Evolutionary conservation across 2,329 filamentous ascomycete species (phyloP), one percentile per base, ranked within the genome.

Genomic region (Zasmidium citrigriseum): DNA sequence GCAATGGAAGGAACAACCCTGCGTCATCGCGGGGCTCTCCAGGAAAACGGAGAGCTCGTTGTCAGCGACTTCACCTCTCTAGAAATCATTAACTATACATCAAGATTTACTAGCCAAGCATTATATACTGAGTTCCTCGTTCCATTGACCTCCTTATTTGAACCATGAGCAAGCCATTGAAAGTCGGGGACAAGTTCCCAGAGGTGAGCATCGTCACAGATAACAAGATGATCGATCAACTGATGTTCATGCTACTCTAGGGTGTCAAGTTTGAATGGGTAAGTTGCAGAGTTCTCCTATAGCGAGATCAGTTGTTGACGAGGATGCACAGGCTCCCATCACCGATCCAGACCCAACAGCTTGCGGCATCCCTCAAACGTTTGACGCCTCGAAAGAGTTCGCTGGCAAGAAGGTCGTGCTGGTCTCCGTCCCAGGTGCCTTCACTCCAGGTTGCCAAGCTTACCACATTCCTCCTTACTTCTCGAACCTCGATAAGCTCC

Each of bases 371-470:
- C 91, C 91, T 61, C 83, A 87, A 71, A 83, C 84, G 72, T 96
- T 89, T 80, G 81, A 95, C 68, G 92, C 92, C 71, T 89, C 86
- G 80, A 89, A 92, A 77, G 84, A 89, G 73, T 90, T 84, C 78
- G 81, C 82, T 57, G 78, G 85, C 77, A 89, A 89, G 81, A 89
- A 88, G 74, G 86, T 89, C 62, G 84, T 90, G 58, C 77, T 90
- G 62, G 86, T 90, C 76, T 82, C 84, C 58, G 83, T 89, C 27
- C 87, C 87, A 23, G 87, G 86, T 79, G 67, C 66, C 29, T 96
- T 96, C 83, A 96, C 91, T 45, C 91, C 91, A 24, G 89, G 89
- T 69, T 96, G 92, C 85, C 89, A 90, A 68, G 88, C 86, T 71
- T 82, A 83, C 75, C 91, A 96, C 80, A 81, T 96, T 61, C 89